These are phyloP conservation scores for Tripterygium wilfordii DNA, from an alignment of 177 flowering plant genomes.

Conservation along the genomic window DNA sequence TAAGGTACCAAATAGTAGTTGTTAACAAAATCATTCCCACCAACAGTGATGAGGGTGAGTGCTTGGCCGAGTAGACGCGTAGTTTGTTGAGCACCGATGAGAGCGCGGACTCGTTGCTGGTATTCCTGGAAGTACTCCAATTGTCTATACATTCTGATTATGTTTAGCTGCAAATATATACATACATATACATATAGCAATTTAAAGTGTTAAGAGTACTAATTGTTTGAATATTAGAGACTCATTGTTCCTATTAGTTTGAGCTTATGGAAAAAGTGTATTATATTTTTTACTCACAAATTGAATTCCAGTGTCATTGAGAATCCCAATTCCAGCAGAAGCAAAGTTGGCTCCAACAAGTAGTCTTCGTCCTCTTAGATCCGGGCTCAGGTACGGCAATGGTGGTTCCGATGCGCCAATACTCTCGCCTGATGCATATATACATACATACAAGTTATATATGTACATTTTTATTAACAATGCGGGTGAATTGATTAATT, in stretches of 20 bases:
- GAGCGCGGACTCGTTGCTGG: slow-evolving; percentile 21
- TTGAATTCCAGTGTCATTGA: slow-evolving; percentile 87
- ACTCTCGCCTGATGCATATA: slow-evolving; percentile 53
- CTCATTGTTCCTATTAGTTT: too few species aligned
- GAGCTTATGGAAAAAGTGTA: too few species aligned
- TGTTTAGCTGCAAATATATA: slow-evolving; percentile 20
- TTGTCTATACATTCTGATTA: slow-evolving; percentile 26
- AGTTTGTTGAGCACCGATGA: slow-evolving; percentile 21
- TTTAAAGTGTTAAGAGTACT: too few species aligned
- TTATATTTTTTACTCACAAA: too few species aligned
- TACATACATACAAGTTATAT: too few species aligned
- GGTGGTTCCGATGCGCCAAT: slow-evolving; percentile 47
- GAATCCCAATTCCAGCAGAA: slow-evolving; percentile 91
- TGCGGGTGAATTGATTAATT: too few species aligned
- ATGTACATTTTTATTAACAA: too few species aligned
- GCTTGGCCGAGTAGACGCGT: slow-evolving; percentile 22
- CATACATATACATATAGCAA: too few species aligned
- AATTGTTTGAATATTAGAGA: too few species aligned
- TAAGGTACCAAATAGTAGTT: slow-evolving; percentile 42
- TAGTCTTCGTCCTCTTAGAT: slow-evolving; percentile 43
- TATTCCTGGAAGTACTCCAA: slow-evolving; percentile 27
- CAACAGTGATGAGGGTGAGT: slow-evolving; percentile 31
- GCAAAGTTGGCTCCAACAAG: slow-evolving; percentile 90
- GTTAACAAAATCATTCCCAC: slow-evolving; percentile 48
- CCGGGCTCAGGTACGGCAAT: slow-evolving; percentile 62